Evolutionary conservation across 371 early-diverging fungal genomes (phyloP).

Genomic region (Syncephalis fuscata): DNA sequence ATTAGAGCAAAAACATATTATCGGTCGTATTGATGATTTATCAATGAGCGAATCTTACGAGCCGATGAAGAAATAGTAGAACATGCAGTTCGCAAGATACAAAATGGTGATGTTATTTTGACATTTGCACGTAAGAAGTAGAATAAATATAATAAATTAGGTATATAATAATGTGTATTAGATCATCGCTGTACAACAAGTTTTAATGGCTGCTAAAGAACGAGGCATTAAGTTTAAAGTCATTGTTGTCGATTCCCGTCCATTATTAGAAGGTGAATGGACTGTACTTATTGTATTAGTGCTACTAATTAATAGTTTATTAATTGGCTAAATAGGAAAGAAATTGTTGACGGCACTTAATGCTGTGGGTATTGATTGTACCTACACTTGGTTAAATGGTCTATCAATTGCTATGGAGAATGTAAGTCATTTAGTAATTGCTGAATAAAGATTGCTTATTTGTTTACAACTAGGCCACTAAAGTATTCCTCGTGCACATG

Average conservation of each 20-base stretch:
- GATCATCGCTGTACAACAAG: conserved; percentile 67
- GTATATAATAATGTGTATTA: conserved; percentile 10
- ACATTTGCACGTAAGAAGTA: conserved; percentile 61
- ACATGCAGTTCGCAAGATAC: conserved; percentile 71
- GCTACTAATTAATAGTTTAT: no score
- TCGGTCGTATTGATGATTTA: conserved; percentile 69
- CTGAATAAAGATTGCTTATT: conserved; percentile 34
- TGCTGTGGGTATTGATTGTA: conserved; percentile 54
- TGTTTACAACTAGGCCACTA: conserved; percentile 75
- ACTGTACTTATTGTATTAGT: no score
- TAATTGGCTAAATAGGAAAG: conserved; percentile 25
- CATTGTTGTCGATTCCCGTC: conserved; percentile 87
- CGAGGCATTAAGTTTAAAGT: conserved; percentile 72
- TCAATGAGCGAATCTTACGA: conserved; percentile 74
- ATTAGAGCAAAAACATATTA: conserved; percentile 24
- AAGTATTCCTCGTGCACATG: conserved; percentile 86
- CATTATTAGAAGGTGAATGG: conserved; percentile 78
- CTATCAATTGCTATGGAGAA: conserved; percentile 11
- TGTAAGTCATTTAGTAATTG: background rate
- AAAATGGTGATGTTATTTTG: conserved; percentile 87
- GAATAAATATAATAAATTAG: background rate
- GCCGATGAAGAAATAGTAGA: conserved; percentile 69
- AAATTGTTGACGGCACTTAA: conserved; percentile 42
- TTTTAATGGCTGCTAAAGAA: conserved; percentile 61
- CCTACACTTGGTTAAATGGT: conserved; percentile 49